Evolutionary conservation across 495 filamentous ascomycete species (phyloP).

Genomic region (Aspergillus incahuasiensis): DNA sequence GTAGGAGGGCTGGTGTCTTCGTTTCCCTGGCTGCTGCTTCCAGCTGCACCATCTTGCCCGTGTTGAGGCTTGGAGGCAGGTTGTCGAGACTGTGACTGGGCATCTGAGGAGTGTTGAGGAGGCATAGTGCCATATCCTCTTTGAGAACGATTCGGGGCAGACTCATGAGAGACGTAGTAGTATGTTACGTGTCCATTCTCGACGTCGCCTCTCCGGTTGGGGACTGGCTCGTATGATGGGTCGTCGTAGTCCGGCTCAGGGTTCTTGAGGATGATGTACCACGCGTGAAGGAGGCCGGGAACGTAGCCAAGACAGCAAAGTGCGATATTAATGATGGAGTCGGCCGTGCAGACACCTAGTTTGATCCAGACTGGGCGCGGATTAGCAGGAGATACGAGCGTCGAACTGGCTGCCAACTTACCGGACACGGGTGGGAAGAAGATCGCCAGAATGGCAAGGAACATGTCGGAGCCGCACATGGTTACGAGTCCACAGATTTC

Average conservation of each 20-base stretch:
- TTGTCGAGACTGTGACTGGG: constrained; percentile 17
- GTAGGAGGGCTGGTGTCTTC: constrained; percentile 56
- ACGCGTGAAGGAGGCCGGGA: constrained; percentile 88
- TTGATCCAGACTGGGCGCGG: constrained; percentile 81
- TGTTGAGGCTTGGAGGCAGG: constrained; percentile 23
- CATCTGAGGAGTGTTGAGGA: constrained; percentile 24
- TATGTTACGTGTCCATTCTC: constrained; percentile 57
- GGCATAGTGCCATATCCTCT: constrained; percentile 37
- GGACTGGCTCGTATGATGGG: constrained; percentile 58
- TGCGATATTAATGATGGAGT: constrained; percentile 91
- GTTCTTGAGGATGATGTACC: constrained; percentile 95
- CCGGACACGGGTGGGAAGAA: constrained; percentile 92
- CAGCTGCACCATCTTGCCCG: constrained; percentile 17
- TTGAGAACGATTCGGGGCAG: constrained; percentile 35
- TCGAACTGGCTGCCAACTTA: constrained; percentile 39
- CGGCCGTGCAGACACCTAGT: constrained; percentile 84
- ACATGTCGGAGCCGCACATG: constrained; percentile 78
- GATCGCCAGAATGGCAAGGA: constrained; percentile 82
- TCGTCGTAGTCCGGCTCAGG: constrained; percentile 61
- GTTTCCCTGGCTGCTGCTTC: constrained; percentile 31
- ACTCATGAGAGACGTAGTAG: constrained; percentile 60
- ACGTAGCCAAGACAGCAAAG: constrained; percentile 86
- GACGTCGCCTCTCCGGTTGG: constrained; percentile 40
- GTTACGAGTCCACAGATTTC: constrained; percentile 5
- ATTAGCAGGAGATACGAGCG: constrained; percentile 13